Evolutionary conservation across 176 grass and related monocot species (phyloP).

Genomic region (Oryza nivara): DNA sequence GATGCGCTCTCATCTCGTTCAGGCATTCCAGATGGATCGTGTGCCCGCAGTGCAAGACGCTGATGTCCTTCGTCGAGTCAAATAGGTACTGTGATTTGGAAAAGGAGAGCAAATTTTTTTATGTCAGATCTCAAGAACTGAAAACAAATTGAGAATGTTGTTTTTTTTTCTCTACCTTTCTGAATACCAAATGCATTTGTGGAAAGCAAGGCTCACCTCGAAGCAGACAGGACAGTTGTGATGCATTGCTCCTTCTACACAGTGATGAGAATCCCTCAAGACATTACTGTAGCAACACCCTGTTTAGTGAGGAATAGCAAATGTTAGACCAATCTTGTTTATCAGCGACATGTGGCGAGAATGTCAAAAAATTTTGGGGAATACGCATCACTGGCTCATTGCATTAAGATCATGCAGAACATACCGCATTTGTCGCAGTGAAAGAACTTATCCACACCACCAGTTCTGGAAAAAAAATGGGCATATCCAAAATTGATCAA

Average conservation of each 20-base stretch:
- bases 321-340: neutral
- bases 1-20: slow-evolving; percentile 69
- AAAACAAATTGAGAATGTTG: too few relatives aligned
- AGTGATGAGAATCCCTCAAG: slow-evolving; percentile 72
- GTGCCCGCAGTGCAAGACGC: slow-evolving; percentile 72
- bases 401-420: neutral
- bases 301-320: slow-evolving; percentile 25
- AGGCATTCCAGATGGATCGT: slow-evolving; percentile 83
- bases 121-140: too few relatives aligned
- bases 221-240: slow-evolving; percentile 91
- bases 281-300: slow-evolving; percentile 76
- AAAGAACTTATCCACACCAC: slow-evolving; percentile 72
- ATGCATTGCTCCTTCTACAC: slow-evolving; percentile 88
- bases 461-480: slow-evolving; percentile 48
- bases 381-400: too few relatives aligned
- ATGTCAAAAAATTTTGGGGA: neutral
- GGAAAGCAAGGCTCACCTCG: slow-evolving; percentile 46
- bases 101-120: too few relatives aligned
- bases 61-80: slow-evolving; percentile 82
- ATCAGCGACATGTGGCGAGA: neutral
- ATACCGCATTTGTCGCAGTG: slow-evolving; percentile 78
- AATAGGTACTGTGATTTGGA: slow-evolving; percentile 67
- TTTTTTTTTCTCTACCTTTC: too few relatives aligned
- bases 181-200: neutral
- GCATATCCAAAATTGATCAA: slow-evolving; percentile 16